Percentiles rank a stretch among this genome's conserved stretches.
phyloP scores from a whole-genome alignment of 177 flowering plant genomes.

The Telopea speciosissima region DNA sequence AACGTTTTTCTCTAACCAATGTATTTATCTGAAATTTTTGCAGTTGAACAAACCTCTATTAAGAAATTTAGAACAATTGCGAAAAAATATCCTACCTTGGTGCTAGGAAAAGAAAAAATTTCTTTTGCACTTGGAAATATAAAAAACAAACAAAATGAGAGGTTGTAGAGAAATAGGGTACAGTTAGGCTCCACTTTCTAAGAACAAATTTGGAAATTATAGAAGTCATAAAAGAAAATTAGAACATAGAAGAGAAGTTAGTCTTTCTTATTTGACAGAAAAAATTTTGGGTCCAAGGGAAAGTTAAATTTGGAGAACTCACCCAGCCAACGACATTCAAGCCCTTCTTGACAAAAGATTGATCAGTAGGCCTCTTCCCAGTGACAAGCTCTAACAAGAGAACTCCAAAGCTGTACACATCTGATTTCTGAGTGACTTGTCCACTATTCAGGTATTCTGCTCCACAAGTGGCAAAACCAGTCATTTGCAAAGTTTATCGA shows the following conservation, averaged over 20 bases:
- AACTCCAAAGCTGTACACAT: slow-evolving; percentile 96
- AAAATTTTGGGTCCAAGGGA: not conserved
- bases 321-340: slow-evolving; percentile 97
- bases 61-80: too few relatives aligned
- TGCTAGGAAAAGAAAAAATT: too few relatives aligned
- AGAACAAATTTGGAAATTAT: not conserved
- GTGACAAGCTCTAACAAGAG: slow-evolving; percentile 87
- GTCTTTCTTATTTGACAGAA: not conserved
- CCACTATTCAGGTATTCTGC: slow-evolving; percentile 95
- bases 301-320: slow-evolving; percentile 13
- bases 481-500: too few relatives aligned
- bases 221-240: not conserved
- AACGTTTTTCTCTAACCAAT: slow-evolving; percentile 46
- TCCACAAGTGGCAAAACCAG: not conserved
- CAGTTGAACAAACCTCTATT: not conserved
- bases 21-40: slow-evolving; percentile 65
- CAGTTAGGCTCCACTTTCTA: not conserved
- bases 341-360: slow-evolving; percentile 68
- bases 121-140: too few relatives aligned
- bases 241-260: not conserved
- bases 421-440: slow-evolving; percentile 88
- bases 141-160: too few relatives aligned
- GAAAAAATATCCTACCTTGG: too few relatives aligned
- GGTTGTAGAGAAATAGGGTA: too few relatives aligned
- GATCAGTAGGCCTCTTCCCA: slow-evolving; percentile 93